Evolutionary conservation across 1,139 yeast species (phyloP).

Genomic region (Yamadazyma taylorii): DNA sequence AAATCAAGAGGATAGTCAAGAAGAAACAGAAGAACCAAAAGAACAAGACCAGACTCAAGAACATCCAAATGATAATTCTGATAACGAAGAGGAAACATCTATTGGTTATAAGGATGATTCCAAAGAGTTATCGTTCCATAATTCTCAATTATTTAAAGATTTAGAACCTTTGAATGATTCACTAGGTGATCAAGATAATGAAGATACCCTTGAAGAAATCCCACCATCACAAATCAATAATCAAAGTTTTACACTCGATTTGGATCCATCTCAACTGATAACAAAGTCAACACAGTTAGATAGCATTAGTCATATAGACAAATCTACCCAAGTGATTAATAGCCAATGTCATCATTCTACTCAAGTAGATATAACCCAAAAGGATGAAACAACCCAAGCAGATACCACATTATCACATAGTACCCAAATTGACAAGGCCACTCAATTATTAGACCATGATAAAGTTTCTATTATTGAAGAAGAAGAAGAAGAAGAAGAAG

Average conservation of each 20-base stretch:
- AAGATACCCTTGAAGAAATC: slow-evolving; percentile 5
- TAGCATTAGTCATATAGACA: slow-evolving; percentile 2
- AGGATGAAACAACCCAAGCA: slow-evolving; percentile 10
- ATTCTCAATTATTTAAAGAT: slow-evolving; percentile 29
- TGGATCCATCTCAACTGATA: background rate
- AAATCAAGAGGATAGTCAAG: slow-evolving; percentile 16
- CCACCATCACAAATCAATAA: slow-evolving; percentile 7
- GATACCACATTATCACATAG: slow-evolving; percentile 6
- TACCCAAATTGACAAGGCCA: slow-evolving; percentile 13
- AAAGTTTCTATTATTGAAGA: slow-evolving; percentile 15
- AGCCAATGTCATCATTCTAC: too few species aligned
- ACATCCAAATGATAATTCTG: too few species aligned
- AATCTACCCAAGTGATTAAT: background rate
- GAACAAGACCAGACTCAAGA: too few species aligned
- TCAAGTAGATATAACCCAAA: slow-evolving; percentile 12
- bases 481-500: slow-evolving; percentile 4
- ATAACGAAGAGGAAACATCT: slow-evolving; percentile 10
- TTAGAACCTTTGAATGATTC: slow-evolving; percentile 22
- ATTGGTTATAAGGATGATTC: slow-evolving; percentile 10
- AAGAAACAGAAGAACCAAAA: slow-evolving; percentile 15
- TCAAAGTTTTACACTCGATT: background rate
- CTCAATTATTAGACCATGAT: slow-evolving; percentile 22
- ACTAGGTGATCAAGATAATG: background rate
- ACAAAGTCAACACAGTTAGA: slow-evolving; percentile 15
- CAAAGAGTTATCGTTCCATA: slow-evolving; percentile 6